Conservation (phyloP, 352 stramenopile species). For the Pythium dissimile region DNA sequence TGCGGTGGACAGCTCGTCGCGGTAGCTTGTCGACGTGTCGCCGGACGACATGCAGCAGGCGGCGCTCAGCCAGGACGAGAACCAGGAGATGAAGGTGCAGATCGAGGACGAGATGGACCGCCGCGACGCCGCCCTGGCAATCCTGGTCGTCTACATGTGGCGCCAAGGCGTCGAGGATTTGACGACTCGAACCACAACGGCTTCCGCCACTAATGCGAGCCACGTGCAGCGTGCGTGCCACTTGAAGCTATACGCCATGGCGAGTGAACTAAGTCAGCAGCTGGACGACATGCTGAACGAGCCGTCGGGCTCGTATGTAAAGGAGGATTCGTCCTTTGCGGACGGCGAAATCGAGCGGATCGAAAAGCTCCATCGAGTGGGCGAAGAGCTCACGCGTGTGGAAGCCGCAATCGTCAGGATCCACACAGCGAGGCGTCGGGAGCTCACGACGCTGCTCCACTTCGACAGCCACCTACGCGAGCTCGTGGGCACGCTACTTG, state of each 20-base stretch:
- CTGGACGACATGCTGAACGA: conserved; percentile 1
- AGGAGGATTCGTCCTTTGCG: not conserved
- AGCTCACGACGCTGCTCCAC: conserved; percentile 14
- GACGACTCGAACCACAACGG: not conserved
- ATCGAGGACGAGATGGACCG: conserved; percentile 34
- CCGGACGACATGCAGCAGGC: conserved; percentile 16
- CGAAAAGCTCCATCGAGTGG: not conserved
- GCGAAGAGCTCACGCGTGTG: not conserved
- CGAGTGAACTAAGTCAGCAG: not conserved
- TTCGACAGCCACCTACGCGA: conserved; percentile 13
- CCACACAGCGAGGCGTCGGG: not conserved
- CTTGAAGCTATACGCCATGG: not conserved
- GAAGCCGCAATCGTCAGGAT: not conserved
- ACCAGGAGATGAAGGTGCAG: conserved; percentile 32
- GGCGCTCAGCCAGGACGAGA: conserved; percentile 33
- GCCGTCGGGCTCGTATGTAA: too few species aligned
- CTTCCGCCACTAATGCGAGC: not conserved
- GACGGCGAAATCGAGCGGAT: not conserved
- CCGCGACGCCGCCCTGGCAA: conserved; percentile 35
- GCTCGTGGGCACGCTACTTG: conserved; percentile 1
- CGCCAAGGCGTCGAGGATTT: not conserved
- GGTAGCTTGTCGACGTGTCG: conserved; percentile 19
- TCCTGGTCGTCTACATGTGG: conserved; percentile 34
- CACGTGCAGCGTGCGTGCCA: conserved; percentile 8
- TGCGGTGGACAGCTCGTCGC: conserved; percentile 27